Evolutionary conservation across 2,329 filamentous ascomycete genomes (phyloP), one percentile per base, ranked within the genome.

Genomic region (Aureobasidium zeae): DNA sequence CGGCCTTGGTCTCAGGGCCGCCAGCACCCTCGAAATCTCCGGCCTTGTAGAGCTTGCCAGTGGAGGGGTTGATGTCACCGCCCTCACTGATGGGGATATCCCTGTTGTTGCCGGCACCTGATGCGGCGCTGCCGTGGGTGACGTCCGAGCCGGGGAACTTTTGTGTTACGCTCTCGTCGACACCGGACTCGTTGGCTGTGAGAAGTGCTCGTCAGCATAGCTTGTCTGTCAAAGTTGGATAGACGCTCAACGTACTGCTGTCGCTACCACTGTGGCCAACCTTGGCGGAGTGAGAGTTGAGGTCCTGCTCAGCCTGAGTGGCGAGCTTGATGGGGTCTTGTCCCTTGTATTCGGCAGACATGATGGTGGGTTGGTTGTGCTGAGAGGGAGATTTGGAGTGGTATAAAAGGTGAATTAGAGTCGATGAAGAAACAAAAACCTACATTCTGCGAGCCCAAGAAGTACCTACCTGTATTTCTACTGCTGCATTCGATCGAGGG

Each of bases 21-120:
- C 69, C 70, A 0, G 53, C 51, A 19, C 69, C 70, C 47, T 71
- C 68, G 43, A 70, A 72, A 48, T 71, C 69, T 25, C 60, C 48
- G 1, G 67, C 67, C 53, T 72, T 71, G 43, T 42, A 29, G 10
- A 44, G 35, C 26, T 60, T 53, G 17, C 66, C 67, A 3, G 61
- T 67, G 8, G 47, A 52, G 5, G 59, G 61, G 41, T 63, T 56
- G 35, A 70, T 54, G 30, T 56, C 58, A 5, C 70, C 69, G 10
- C 70, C 70, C 52, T 72, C 69, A 6, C 56, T 55, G 3, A 60
- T 35, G 2, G 70, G 68, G 31, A 72, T 72, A 31, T 68, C 63
- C 35, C 68, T 59, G 53, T 71, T 71, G 52, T 69, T 63, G 24
- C 66, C 64, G 2, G 57, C 59, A 20, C 68, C 68, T 2, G 61